A percentile compares a stretch with the other conserved stretches of the same genome.
Evolutionary conservation across 2,329 filamentous ascomycete species (phyloP).

Genomic region (Calycina marina): DNA sequence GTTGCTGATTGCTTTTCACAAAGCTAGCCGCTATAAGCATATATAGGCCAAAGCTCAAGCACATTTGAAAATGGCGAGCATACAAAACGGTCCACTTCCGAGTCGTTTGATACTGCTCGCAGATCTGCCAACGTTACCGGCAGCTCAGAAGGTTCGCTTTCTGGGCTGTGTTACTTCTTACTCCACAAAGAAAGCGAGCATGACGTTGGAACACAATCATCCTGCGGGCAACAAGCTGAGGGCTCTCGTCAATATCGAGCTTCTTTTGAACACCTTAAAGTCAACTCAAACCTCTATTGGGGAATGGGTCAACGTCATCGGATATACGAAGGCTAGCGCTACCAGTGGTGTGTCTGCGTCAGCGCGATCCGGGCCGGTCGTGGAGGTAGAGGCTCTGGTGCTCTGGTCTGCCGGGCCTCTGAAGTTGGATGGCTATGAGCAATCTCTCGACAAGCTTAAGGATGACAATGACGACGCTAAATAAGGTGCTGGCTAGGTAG

Average conservation of each 20-base stretch:
- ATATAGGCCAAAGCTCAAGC: no score
- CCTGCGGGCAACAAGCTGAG: conserved; percentile 31
- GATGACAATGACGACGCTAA: not conserved
- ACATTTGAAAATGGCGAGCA: conserved; percentile 12
- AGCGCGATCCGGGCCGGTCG: no score
- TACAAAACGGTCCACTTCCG: conserved; percentile 18
- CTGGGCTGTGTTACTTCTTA: conserved; percentile 62
- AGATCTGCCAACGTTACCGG: conserved; percentile 12
- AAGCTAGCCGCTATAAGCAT: no score
- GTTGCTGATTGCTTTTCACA: no score
- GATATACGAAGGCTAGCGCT: conserved; percentile 45
- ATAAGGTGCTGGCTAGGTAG: no score
- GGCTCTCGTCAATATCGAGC: conserved; percentile 54
- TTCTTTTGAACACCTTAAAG: conserved; percentile 52
- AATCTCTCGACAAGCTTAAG: conserved; percentile 9
- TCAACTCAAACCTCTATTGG: conserved; percentile 53
- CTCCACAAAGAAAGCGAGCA: conserved; percentile 35
- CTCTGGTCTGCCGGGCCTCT: conserved; percentile 66
- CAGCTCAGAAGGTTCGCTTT: conserved; percentile 68
- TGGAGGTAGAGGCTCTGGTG: conserved; percentile 55
- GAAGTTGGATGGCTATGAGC: conserved; percentile 57
- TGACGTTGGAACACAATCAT: conserved; percentile 56
- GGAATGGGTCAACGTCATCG: conserved; percentile 82
- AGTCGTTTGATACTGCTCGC: conserved; percentile 18
- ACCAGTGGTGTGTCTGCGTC: no score